Evolutionary conservation across 441 rosid genomes (phyloP).

Genomic region (Macaranga tanarius): DNA sequence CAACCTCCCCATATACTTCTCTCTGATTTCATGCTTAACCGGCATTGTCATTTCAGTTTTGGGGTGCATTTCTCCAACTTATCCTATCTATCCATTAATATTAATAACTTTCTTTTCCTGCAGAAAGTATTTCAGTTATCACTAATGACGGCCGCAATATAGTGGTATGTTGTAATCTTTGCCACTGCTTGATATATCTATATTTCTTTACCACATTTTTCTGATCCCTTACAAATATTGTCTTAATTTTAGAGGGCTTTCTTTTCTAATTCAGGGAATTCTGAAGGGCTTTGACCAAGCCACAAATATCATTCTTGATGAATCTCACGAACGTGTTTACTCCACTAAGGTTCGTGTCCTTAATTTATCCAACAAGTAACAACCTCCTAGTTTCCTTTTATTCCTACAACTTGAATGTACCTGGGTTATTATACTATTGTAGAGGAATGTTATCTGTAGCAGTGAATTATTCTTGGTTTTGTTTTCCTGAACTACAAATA

Average conservation of each 20-base stretch:
- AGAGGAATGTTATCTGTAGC: neutral
- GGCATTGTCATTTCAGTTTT: neutral
- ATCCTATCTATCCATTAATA: neutral
- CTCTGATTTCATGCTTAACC: neutral
- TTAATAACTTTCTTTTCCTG: slow-evolving; percentile 21
- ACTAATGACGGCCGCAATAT: slow-evolving; percentile 95
- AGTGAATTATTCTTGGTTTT: neutral
- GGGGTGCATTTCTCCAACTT: neutral
- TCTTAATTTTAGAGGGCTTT: neutral
- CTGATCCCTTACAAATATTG: neutral
- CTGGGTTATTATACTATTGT: neutral
- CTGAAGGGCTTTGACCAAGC: slow-evolving; percentile 96
- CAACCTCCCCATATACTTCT: neutral
- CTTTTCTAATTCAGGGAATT: slow-evolving; percentile 50
- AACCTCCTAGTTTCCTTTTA: neutral
- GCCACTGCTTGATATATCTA: neutral
- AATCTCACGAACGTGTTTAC: slow-evolving; percentile 96
- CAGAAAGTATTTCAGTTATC: slow-evolving; percentile 74
- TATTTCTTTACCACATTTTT: neutral
- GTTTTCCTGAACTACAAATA: neutral
- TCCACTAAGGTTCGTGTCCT: slow-evolving; percentile 66
- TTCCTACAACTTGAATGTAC: neutral
- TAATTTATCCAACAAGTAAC: neutral
- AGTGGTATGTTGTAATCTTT: slow-evolving; percentile 47
- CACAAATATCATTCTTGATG: slow-evolving; percentile 91